phyloP scores from a whole-genome alignment of 1,284 basidiomycete genomes.

The Pyrrhoderma lamaoense region DNA sequence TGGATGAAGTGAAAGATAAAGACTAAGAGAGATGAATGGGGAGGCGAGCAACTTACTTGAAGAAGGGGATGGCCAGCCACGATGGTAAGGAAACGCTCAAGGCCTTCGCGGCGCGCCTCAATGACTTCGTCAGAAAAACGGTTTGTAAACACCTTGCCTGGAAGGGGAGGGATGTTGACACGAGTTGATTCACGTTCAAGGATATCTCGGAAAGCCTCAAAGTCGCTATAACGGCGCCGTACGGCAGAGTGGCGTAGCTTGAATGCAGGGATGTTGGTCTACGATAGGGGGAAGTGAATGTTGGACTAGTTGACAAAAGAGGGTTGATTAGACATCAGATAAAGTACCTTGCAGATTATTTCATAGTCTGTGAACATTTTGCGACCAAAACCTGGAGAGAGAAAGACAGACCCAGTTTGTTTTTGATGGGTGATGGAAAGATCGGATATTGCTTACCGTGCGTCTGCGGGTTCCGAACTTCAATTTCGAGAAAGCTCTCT shows the following conservation, averaged over 20 bases:
- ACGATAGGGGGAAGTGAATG: slow-evolving; percentile 1
- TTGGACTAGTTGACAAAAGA: neutral
- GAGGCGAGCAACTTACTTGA: slow-evolving; percentile 58
- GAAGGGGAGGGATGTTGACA: slow-evolving; percentile 95
- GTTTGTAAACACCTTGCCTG: slow-evolving; percentile 95
- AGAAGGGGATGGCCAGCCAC: slow-evolving; percentile 96
- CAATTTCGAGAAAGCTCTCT: slow-evolving; percentile 97
- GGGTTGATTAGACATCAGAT: neutral
- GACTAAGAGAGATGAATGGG: no score
- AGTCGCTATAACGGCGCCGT: slow-evolving; percentile 94
- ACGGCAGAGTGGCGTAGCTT: slow-evolving; percentile 94
- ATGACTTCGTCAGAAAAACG: slow-evolving; percentile 98
- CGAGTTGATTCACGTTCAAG: slow-evolving; percentile 94
- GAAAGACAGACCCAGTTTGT: neutral
- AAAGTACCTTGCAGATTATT: slow-evolving; percentile 86
- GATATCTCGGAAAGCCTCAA: slow-evolving; percentile 98
- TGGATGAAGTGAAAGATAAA: no score
- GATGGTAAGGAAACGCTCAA: slow-evolving; percentile 93
- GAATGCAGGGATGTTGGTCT: slow-evolving; percentile 99
- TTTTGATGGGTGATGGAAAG: neutral
- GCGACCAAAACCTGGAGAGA: slow-evolving; percentile 73
- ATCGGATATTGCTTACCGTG: slow-evolving; percentile 58
- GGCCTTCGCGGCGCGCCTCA: slow-evolving; percentile 83
- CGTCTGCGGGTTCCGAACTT: slow-evolving; percentile 94
- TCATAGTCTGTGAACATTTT: slow-evolving; percentile 99